phyloP scores from a whole-genome alignment of 225 moss, liverwort and hornwort genomes.

The Polytrichum formosum region DNA sequence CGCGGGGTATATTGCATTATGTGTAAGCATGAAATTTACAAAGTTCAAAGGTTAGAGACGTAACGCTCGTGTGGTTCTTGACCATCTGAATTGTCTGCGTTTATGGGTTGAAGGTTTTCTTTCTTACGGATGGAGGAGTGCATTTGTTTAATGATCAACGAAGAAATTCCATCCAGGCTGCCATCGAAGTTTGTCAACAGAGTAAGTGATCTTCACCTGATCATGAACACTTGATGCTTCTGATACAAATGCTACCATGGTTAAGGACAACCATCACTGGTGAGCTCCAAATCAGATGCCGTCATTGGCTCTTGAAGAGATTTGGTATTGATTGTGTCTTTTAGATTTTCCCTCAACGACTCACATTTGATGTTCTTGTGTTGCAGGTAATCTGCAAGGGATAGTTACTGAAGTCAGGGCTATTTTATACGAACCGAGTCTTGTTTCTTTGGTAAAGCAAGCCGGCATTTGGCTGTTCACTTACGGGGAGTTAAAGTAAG shows the following conservation, averaged over 20 bases:
- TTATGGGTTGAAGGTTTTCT: constrained; percentile 44
- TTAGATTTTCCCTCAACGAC: neutral
- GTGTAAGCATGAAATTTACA: no score
- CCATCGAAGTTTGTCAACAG: constrained; percentile 48
- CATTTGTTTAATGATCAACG: constrained; percentile 28
- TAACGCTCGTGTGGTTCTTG: no score
- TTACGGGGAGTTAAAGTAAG: constrained; percentile 72
- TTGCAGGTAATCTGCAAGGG: constrained; percentile 63
- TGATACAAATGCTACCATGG: no score
- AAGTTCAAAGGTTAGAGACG: no score
- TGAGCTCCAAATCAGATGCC: no score
- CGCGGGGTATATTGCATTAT: no score
- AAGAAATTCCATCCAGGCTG: constrained; percentile 64
- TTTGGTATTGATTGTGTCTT: no score
- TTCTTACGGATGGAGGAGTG: constrained; percentile 53
- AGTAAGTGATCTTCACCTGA: constrained; percentile 22
- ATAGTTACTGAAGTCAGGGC: constrained; percentile 59
- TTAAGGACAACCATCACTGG: no score
- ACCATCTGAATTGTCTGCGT: neutral
- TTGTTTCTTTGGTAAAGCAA: constrained; percentile 38
- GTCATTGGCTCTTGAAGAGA: no score
- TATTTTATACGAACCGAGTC: constrained; percentile 38
- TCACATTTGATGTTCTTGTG: neutral
- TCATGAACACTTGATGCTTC: neutral
- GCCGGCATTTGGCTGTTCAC: constrained; percentile 54